Percentiles rank a stretch among this genome's conserved stretches.
These are phyloP conservation scores for Ceratobasidium sp. DNA, from an alignment of 1,284 basidiomycete genomes.

Conservation along the genomic window DNA sequence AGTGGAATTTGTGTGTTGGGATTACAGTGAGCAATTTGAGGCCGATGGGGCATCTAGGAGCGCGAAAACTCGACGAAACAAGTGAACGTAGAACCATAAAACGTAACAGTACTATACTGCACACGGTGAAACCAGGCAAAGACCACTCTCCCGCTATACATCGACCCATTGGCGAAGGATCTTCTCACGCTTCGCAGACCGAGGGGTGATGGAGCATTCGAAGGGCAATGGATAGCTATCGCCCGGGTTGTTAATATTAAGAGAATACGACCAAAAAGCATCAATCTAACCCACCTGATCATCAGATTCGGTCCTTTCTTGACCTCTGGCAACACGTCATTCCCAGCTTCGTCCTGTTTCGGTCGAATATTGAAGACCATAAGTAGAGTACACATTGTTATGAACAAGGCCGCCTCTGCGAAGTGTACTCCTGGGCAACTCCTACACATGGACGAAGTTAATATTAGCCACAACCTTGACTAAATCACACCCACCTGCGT, in stretches of 20 bases:
- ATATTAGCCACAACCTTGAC: background rate
- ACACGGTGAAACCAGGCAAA: background rate
- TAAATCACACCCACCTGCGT: background rate
- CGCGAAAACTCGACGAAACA: too few species aligned
- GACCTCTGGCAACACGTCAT: background rate
- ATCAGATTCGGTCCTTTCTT: conserved; percentile 15
- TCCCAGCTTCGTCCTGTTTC: background rate
- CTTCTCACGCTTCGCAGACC: conserved; percentile 2
- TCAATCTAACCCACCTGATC: background rate
- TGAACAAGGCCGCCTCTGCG: conserved; percentile 13
- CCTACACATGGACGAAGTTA: background rate
- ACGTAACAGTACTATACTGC: too few species aligned
- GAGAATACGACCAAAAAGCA: background rate
- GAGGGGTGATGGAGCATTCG: conserved; percentile 6
- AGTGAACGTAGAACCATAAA: too few species aligned
- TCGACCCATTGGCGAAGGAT: conserved; percentile 19
- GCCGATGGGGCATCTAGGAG: too few species aligned
- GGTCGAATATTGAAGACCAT: conserved; percentile 22
- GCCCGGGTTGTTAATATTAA: background rate
- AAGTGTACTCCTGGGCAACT: conserved; percentile 31
- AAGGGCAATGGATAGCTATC: conserved; percentile 19
- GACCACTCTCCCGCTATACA: background rate
- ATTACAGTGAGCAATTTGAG: too few species aligned
- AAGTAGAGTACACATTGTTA: conserved; percentile 26
- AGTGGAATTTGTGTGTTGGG: too few species aligned